phyloP scores from a whole-genome alignment of 257 asterid genomes.

The Solanum virginianum region DNA sequence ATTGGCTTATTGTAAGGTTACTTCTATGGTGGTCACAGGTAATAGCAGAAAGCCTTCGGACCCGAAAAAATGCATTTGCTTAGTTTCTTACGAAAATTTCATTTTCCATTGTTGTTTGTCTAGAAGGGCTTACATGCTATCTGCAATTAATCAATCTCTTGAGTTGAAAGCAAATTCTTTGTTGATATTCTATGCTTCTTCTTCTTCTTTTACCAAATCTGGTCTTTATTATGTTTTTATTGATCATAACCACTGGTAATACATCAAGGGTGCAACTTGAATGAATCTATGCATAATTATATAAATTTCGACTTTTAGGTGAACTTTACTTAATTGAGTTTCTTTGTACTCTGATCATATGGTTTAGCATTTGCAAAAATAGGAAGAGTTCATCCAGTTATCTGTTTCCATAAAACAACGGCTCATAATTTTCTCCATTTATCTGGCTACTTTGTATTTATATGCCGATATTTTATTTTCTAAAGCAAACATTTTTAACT shows the following conservation, averaged over 20 bases:
- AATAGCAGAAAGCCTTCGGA: neutral
- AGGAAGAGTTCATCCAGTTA: neutral
- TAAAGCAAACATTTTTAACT: neutral
- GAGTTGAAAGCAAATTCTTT: neutral
- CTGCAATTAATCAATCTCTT: neutral
- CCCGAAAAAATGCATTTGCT: neutral
- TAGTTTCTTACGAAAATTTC: neutral
- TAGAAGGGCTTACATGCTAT: neutral
- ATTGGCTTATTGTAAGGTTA: slow-evolving; percentile 78
- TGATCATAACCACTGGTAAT: neutral
- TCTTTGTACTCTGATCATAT: slow-evolving; percentile 11
- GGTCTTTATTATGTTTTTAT: neutral
- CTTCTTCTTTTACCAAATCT: neutral
- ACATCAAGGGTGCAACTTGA: neutral
- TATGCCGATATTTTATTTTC: neutral
- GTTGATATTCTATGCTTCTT: neutral
- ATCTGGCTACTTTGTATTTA: neutral
- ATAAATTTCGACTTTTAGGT: neutral
- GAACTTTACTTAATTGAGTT: neutral
- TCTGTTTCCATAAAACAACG: neutral
- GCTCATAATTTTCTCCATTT: neutral
- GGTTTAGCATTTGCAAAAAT: neutral
- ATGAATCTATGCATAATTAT: neutral
- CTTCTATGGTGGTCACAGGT: slow-evolving; percentile 99
- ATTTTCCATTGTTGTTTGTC: neutral